Base-by-base conservation (phyloP, 2,329 filamentous ascomycete species). In the Emmonsiellopsis sp. region DNA sequence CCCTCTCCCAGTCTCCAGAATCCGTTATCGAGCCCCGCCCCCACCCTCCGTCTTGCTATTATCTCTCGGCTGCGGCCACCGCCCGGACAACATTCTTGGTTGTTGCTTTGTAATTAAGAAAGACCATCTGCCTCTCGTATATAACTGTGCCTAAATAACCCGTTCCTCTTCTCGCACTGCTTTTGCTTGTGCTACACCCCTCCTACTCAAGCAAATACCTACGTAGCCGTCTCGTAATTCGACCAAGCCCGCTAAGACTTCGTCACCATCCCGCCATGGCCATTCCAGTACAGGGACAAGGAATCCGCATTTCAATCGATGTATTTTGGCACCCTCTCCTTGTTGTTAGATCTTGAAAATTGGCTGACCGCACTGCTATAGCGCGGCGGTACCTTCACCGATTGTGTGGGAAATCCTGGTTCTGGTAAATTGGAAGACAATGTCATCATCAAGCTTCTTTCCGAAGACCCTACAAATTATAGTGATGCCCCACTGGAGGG, bases 391-490 rank as follows among this genome's bases (percentile, higher is more conserved):
- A 95, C 90, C 32, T 95, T 95, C 68, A 95, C 90, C 40, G 90
- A 95, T 71, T 95, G 89, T 65, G 87, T 95, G 17, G 89, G 88
- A 59, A 92, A 91, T 62, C 81, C 86, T 5, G 83, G 79, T 62
- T 84, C 77, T 59, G 87, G 78, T 14, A 77, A 77, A 57, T 83
- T 84, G 71, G 75, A 81, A 64, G 81, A 91, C 67, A 87, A 93
- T 65, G 79, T 90, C 51, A 77, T 94, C 53, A 89, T 93, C 71
- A 94, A 94, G 72, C 81, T 95, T 2, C 81, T 95, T 14, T 95
- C 89, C 2, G 89, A 92, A 63, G 91, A 95, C 67, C 91, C 91
- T 2, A 79, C 82, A 53, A 95, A 95, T 74, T 96, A 96, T 72
- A 78, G 84, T 13, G 91, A 96, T 75, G 91, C 91, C 10, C 91